Evolutionary conservation across 805 yeast genomes (phyloP).

Genomic region (Lachancea meyersii): DNA sequence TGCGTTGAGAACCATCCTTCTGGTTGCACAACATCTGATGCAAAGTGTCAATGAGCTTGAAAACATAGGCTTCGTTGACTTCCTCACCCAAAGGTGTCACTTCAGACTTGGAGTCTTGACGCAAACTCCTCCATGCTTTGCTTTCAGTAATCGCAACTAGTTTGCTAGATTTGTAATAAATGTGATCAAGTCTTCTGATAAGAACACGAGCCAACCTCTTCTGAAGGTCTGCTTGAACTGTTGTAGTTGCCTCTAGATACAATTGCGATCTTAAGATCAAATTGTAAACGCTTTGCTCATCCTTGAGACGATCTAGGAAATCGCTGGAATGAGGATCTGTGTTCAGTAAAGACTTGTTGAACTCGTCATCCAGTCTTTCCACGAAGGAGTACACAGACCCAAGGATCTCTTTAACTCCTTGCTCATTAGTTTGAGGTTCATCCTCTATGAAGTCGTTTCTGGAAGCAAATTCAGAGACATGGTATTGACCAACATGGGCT

Average conservation of each 20-base stretch:
- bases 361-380: conserved; percentile 93
- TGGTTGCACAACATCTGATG: conserved; percentile 62
- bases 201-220: conserved; percentile 68
- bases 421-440: conserved; percentile 55
- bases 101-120: conserved; percentile 20
- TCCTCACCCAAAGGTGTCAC: conserved; percentile 25
- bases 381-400: conserved; percentile 84
- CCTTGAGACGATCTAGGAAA: conserved; percentile 82
- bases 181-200: conserved; percentile 80
- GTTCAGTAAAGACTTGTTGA: conserved; percentile 76
- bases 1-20: conserved; percentile 60
- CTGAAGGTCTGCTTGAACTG: conserved; percentile 39
- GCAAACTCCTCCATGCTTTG: conserved; percentile 61
- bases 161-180: conserved; percentile 83
- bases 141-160: conserved; percentile 65
- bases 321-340: conserved; percentile 95
- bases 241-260: conserved; percentile 63
- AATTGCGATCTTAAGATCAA: conserved; percentile 79
- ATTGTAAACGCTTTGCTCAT: conserved; percentile 71
- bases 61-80: conserved; percentile 38
- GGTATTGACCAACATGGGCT: conserved; percentile 47
- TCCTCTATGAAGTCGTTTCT: conserved; percentile 68
- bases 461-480: conserved; percentile 69
- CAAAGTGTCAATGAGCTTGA: conserved; percentile 57
- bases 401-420: conserved; percentile 64